Evolutionary conservation across 768 basidiomycete genomes (phyloP).

Genomic region (Russula ochroleuca): DNA sequence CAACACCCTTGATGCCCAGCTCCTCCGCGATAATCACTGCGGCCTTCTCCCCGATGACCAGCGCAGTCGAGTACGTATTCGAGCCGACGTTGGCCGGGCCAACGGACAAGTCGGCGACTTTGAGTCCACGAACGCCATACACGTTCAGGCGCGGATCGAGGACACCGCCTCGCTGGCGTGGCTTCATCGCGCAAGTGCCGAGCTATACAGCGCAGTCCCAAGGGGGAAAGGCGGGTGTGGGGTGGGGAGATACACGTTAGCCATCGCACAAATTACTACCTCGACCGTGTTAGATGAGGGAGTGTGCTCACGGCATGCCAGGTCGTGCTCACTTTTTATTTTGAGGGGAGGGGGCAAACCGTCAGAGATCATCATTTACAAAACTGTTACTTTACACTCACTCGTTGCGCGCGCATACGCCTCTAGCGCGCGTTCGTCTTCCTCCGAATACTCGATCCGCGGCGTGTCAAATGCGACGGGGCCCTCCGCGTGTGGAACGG

Average conservation of each 20-base stretch:
- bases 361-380: neutral
- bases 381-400: neutral
- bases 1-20: conserved; percentile 38
- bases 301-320: conserved; percentile 21
- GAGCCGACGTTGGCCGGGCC: conserved; percentile 38
- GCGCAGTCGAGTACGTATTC: conserved; percentile 42
- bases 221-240: neutral
- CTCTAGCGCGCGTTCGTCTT: conserved; percentile 39
- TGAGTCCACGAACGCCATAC: conserved; percentile 53
- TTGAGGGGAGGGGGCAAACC: neutral
- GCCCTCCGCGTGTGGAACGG: conserved; percentile 15
- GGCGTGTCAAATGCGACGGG: conserved; percentile 32
- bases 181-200: conserved; percentile 67
- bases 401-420: conserved; percentile 28
- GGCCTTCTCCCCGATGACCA: conserved; percentile 58
- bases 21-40: conserved; percentile 56
- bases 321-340: neutral
- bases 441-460: conserved; percentile 34
- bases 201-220: conserved; percentile 36
- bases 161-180: conserved; percentile 52
- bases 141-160: conserved; percentile 60
- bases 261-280: no score
- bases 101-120: conserved; percentile 49
- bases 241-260: neutral
- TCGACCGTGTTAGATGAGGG: no score